Percentiles rank a stretch among this genome's conserved stretches.
phyloP scores from a whole-genome alignment of 768 basidiomycete species.

The Tulasnella sp. region DNA sequence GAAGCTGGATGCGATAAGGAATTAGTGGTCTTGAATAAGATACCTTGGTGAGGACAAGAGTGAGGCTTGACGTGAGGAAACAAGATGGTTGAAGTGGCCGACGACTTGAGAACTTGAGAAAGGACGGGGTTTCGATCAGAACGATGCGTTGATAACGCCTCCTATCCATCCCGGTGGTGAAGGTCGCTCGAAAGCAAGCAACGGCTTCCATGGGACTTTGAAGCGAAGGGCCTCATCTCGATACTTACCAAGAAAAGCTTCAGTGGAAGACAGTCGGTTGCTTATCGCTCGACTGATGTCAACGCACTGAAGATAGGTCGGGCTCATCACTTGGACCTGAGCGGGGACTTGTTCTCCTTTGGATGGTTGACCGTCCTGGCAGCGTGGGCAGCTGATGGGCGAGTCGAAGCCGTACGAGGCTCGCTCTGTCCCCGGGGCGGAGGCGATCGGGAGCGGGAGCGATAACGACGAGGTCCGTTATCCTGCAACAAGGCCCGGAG shows the following conservation, averaged over 20 bases:
- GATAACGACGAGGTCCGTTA: neutral
- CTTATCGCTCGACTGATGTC: no score
- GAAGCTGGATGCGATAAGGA: neutral
- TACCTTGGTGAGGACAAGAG: neutral
- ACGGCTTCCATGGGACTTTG: no score
- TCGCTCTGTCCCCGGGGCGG: neutral
- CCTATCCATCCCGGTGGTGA: no score
- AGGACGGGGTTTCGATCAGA: neutral
- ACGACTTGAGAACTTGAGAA: neutral
- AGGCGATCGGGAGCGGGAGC: neutral
- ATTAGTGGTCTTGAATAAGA: conserved; percentile 3
- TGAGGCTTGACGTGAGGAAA: neutral
- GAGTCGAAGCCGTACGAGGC: neutral
- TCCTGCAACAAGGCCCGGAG: neutral
- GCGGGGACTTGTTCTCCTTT: neutral
- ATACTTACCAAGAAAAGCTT: no score
- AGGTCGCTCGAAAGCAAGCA: no score
- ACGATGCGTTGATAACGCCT: no score
- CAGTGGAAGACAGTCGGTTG: no score
- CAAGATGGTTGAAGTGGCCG: neutral
- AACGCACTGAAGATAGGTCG: no score
- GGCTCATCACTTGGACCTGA: neutral
- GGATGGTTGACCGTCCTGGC: neutral
- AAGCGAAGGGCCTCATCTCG: no score
- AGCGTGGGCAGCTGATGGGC: neutral